Percentiles rank a stretch among this genome's conserved stretches.
These are phyloP conservation scores for Apiotrichum gamsii DNA, from an alignment of 1,284 basidiomycete species.

Conservation along the genomic window DNA sequence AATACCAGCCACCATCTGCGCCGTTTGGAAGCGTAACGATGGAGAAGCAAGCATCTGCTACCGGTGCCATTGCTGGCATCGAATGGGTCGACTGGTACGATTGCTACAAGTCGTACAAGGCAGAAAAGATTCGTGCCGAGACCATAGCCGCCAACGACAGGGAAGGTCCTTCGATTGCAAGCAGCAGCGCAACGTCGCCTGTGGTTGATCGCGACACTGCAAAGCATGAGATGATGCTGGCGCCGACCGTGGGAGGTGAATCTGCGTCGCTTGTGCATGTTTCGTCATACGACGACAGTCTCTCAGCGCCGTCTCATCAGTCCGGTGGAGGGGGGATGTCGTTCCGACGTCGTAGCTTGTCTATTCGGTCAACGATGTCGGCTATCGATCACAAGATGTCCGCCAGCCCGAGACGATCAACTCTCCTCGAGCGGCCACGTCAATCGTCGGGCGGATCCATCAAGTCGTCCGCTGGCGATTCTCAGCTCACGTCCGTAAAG, in stretches of 20 bases:
- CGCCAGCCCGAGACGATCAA: conserved; percentile 18
- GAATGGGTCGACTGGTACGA: conserved; percentile 58
- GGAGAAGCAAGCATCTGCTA: conserved; percentile 31
- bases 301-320: background rate
- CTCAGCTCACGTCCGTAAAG: conserved; percentile 14
- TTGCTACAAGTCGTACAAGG: conserved; percentile 54
- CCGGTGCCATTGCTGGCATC: conserved; percentile 47
- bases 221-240: background rate
- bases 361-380: conserved; percentile 33
- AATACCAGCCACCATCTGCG: no score
- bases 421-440: conserved; percentile 25
- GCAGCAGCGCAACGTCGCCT: background rate
- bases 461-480: conserved; percentile 7
- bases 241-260: background rate
- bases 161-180: background rate
- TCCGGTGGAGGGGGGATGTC: background rate
- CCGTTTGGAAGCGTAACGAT: conserved; percentile 14
- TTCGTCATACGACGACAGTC: conserved; percentile 28
- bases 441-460: conserved; percentile 33
- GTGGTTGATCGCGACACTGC: background rate
- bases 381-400: conserved; percentile 31
- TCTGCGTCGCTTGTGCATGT: conserved; percentile 17
- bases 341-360: conserved; percentile 28
- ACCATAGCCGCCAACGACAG: conserved; percentile 16
- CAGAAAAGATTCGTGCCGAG: conserved; percentile 52